Evolutionary conservation across 305 asterid genomes (phyloP).

Genomic region (Fraxinus angustifolia): DNA sequence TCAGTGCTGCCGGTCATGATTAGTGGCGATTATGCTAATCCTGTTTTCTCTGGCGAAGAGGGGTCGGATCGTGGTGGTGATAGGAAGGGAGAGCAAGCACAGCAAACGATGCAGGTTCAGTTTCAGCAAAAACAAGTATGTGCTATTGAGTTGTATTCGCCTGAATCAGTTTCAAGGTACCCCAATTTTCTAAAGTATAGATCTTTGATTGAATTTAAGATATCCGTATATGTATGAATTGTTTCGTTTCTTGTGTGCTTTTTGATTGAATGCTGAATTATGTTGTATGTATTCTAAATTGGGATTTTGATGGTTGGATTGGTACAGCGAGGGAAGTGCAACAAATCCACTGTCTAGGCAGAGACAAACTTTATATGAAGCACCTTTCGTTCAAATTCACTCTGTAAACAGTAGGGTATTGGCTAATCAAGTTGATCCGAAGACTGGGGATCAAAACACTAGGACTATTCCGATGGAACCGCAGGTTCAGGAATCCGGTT

Average conservation of each 20-base stretch:
- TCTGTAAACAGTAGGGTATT: neutral
- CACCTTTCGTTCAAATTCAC: conserved; percentile 22
- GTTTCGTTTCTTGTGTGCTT: neutral
- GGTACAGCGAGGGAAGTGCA: conserved; percentile 42
- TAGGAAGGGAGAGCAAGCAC: conserved; percentile 25
- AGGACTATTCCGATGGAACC: conserved; percentile 33
- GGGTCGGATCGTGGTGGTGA: conserved; percentile 37
- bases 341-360: conserved; percentile 39
- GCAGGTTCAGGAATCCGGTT: conserved; percentile 39
- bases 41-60: conserved; percentile 34
- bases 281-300: conserved; percentile 9
- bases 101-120: conserved; percentile 5
- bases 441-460: conserved; percentile 22
- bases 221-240: neutral
- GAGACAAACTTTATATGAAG: conserved; percentile 33
- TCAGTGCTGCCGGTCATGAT: conserved; percentile 22
- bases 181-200: neutral
- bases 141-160: conserved; percentile 37
- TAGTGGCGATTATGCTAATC: conserved; percentile 24
- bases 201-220: neutral
- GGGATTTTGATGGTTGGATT: conserved; percentile 14
- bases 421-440: conserved; percentile 27
- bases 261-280: neutral
- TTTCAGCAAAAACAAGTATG: conserved; percentile 30
- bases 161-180: conserved; percentile 47